A percentile compares a stretch with the other conserved stretches of the same genome.
Conservation (phyloP, 2,329 filamentous ascomycete genomes). For the Cylindrodendrum hubeiense region DNA sequence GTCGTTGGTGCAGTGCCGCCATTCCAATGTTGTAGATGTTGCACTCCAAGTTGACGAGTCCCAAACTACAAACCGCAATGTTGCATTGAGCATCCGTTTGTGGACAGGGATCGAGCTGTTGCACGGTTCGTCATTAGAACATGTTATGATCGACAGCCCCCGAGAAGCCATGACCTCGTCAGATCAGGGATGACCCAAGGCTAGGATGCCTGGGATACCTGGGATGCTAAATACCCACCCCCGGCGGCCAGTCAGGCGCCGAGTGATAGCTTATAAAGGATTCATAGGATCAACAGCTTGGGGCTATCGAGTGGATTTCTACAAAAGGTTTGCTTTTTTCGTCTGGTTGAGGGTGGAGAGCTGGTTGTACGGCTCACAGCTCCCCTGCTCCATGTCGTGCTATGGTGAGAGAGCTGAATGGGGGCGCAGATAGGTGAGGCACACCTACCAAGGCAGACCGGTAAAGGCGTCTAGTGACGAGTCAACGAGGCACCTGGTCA, state of each 20-base stretch:
- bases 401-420: neutral
- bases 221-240: neutral
- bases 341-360: neutral
- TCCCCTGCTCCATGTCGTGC: neutral
- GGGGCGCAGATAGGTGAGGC: too few relatives aligned
- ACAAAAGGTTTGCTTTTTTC: neutral
- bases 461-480: neutral
- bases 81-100: neutral
- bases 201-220: neutral
- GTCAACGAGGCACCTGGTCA: neutral
- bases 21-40: too few relatives aligned
- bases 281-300: neutral
- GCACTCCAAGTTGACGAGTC: too few relatives aligned
- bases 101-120: neutral
- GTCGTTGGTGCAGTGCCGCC: neutral
- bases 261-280: neutral
- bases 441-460: too few relatives aligned
- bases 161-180: slow-evolving; percentile 7
- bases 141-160: slow-evolving; percentile 14
- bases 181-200: slow-evolving; percentile 5
- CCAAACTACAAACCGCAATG: neutral
- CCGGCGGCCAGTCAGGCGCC: neutral
- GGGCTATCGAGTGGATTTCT: neutral
- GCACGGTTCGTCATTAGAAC: slow-evolving; percentile 7
- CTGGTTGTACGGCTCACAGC: neutral